phyloP scores from a whole-genome alignment of 208 protist genomes.

The Acanthamoeba rhysodes region DNA sequence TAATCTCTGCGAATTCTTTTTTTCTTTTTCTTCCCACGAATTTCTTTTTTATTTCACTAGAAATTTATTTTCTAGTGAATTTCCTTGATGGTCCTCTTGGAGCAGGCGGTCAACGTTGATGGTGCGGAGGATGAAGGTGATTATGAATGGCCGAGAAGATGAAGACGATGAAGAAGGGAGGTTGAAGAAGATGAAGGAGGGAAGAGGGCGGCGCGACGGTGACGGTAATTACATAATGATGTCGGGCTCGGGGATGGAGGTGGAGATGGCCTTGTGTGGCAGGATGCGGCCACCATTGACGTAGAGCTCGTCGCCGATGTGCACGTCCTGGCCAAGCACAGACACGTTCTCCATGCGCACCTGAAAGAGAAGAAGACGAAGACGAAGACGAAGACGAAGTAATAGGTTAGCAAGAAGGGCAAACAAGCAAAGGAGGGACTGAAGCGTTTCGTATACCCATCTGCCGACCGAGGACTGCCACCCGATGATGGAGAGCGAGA shows the following conservation, averaged over 20 bases:
- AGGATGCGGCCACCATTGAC: conserved; percentile 95
- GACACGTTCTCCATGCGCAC: conserved; percentile 95
- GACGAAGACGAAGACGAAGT: background rate
- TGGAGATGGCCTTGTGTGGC: conserved; percentile 96
- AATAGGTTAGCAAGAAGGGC: background rate
- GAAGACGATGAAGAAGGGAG: too few relatives aligned
- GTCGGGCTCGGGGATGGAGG: conserved; percentile 92
- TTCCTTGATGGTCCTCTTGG: too few relatives aligned
- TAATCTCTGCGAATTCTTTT: too few relatives aligned
- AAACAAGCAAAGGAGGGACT: background rate
- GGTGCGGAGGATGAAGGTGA: too few relatives aligned
- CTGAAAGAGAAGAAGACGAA: conserved; percentile 83
- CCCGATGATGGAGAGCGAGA: conserved; percentile 96
- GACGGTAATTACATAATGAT: conserved; percentile 94
- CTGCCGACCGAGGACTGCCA: conserved; percentile 95
- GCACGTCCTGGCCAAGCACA: conserved; percentile 97
- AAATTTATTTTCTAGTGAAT: background rate
- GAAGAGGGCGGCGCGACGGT: background rate
- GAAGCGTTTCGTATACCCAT: conserved; percentile 65
- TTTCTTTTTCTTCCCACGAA: background rate
- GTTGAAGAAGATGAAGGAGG: background rate
- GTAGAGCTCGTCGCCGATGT: conserved; percentile 94
- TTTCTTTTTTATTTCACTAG: too few relatives aligned
- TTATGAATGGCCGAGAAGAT: too few relatives aligned
- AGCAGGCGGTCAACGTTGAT: too few relatives aligned